Conservation (phyloP, 2,329 filamentous ascomycete species). For the Paecilomyces formosus region DNA sequence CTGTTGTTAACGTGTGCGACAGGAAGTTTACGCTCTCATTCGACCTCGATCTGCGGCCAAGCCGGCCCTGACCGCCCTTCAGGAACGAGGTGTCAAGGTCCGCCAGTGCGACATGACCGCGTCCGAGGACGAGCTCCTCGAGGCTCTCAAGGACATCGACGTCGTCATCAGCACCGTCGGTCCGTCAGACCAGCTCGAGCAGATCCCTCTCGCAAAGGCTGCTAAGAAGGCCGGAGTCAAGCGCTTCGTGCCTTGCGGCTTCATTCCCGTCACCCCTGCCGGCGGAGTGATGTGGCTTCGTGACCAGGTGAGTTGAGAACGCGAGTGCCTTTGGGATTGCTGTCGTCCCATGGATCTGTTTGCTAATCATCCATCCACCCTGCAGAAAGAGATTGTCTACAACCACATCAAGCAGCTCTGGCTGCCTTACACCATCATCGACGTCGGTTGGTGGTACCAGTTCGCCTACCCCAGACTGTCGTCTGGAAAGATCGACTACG, state of each 20-base stretch:
- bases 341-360: background rate
- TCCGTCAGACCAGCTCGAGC: slow-evolving; percentile 27
- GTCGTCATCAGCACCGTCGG: slow-evolving; percentile 40
- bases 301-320: slow-evolving; percentile 25
- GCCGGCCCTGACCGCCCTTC: slow-evolving; percentile 33
- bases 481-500: slow-evolving; percentile 41
- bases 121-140: slow-evolving; percentile 7
- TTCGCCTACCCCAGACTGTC: slow-evolving; percentile 37
- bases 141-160: slow-evolving; percentile 36
- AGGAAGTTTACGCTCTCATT: slow-evolving; percentile 45
- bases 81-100: slow-evolving; percentile 35
- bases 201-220: slow-evolving; percentile 42
- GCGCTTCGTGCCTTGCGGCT: slow-evolving; percentile 47
- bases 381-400: slow-evolving; percentile 45
- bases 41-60: slow-evolving; percentile 43
- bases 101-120: slow-evolving; percentile 32
- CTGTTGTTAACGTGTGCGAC: background rate
- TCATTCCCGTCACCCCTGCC: slow-evolving; percentile 39
- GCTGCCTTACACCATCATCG: slow-evolving; percentile 50
- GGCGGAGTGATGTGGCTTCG: slow-evolving; percentile 38
- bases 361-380: background rate
- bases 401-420: slow-evolving; percentile 41
- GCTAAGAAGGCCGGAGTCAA: slow-evolving; percentile 44
- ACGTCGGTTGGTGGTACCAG: slow-evolving; percentile 55
- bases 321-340: background rate